A percentile compares a stretch with the other conserved stretches of the same genome.
phyloP scores from a whole-genome alignment of 129 eudicot genomes.

The Gnaphalium uliginosum region DNA sequence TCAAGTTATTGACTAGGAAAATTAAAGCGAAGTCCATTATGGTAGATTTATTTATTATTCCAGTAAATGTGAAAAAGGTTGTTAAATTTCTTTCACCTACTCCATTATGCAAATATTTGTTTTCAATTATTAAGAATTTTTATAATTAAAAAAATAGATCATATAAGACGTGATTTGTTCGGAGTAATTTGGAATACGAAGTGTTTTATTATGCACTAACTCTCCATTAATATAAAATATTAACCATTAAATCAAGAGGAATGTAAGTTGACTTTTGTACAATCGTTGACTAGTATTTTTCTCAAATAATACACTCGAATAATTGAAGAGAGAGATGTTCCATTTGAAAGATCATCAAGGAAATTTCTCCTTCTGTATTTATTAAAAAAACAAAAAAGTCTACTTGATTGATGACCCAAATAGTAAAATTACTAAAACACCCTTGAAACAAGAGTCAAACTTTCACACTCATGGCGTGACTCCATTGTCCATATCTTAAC shows the following conservation, averaged over 20 bases:
- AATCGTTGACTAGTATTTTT: slow-evolving; percentile 25
- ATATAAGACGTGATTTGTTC: too few relatives aligned
- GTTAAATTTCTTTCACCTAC: slow-evolving; percentile 22
- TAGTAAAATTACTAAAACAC: slow-evolving; percentile 20
- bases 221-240: too few relatives aligned
- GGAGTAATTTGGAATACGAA: too few relatives aligned
- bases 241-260: background rate
- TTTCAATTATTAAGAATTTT: too few relatives aligned
- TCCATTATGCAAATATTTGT: slow-evolving; percentile 12
- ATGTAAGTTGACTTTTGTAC: slow-evolving; percentile 13
- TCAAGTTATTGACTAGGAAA: background rate
- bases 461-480: slow-evolving; percentile 28
- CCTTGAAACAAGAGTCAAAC: slow-evolving; percentile 35
- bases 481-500: background rate
- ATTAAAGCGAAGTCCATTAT: slow-evolving; percentile 23
- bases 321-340: slow-evolving; percentile 26
- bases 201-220: too few relatives aligned
- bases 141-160: too few relatives aligned
- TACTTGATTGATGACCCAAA: background rate
- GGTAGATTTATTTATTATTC: too few relatives aligned
- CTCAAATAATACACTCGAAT: slow-evolving; percentile 24
- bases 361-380: background rate
- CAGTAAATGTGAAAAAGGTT: background rate
- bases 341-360: background rate
- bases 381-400: background rate